These are phyloP conservation scores for Bruguiera hainesii DNA, from an alignment of 441 rosid genomes.

Conservation along the genomic window DNA sequence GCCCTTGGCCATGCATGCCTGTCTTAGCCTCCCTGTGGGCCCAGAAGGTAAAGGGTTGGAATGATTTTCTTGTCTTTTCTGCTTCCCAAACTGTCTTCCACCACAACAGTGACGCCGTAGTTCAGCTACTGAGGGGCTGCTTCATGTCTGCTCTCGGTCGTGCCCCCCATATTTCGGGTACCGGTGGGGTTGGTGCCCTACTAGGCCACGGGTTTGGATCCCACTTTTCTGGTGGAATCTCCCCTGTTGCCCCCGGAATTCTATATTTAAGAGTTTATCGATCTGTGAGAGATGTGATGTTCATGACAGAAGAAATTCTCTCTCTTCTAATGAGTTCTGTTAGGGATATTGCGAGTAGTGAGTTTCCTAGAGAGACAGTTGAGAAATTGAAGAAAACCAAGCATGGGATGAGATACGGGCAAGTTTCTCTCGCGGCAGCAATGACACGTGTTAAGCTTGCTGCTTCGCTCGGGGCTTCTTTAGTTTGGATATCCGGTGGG, in stretches of 20 bases:
- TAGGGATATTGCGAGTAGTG: slow-evolving; percentile 64
- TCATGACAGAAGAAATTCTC: slow-evolving; percentile 84
- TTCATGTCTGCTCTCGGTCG: slow-evolving; percentile 75
- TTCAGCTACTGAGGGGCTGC: slow-evolving; percentile 89
- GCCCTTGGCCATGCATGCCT: slow-evolving; percentile 99
- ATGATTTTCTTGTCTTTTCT: slow-evolving; percentile 79
- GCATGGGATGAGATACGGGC: slow-evolving; percentile 71
- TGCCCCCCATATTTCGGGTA: slow-evolving; percentile 54
- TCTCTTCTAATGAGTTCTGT: slow-evolving; percentile 83
- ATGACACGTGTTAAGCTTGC: slow-evolving; percentile 82
- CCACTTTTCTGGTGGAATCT: slow-evolving; percentile 70
- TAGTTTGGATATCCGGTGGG: slow-evolving; percentile 91
- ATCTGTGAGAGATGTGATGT: slow-evolving; percentile 69
- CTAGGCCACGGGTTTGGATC: slow-evolving; percentile 97
- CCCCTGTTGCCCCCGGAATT: slow-evolving; percentile 94
- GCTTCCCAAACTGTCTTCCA: slow-evolving; percentile 91
- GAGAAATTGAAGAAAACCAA: slow-evolving; percentile 69
- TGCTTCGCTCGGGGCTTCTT: slow-evolving; percentile 88
- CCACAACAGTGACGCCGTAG: slow-evolving; percentile 87
- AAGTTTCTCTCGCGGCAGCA: slow-evolving; percentile 73
- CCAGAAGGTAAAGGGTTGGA: slow-evolving; percentile 98
- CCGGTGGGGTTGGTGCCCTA: slow-evolving; percentile 90
- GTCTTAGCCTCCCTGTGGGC: slow-evolving; percentile 84
- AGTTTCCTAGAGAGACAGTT: slow-evolving; percentile 42
- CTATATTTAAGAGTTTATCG: slow-evolving; percentile 79